A percentile compares a stretch with the other conserved stretches of the same genome.
phyloP scores from a whole-genome alignment of 176 grass and related monocot genomes.

The Aegilops umbellulata region DNA sequence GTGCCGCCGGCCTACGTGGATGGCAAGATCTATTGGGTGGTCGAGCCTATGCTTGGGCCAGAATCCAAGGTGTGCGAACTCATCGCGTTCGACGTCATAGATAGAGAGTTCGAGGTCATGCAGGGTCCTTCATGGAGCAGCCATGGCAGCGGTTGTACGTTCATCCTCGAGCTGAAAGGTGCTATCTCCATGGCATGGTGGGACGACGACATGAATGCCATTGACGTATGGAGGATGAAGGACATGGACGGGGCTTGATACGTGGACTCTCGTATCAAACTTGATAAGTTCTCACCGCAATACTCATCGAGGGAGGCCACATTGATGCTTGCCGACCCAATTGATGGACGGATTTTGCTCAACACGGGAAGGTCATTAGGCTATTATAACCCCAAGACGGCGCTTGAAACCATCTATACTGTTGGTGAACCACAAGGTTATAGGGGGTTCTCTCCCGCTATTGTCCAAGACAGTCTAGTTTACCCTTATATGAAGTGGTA shows the following conservation, averaged over 20 bases:
- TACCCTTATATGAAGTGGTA: neutral
- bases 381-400: neutral
- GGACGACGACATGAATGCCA: neutral
- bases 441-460: neutral
- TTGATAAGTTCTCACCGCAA: neutral
- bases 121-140: neutral
- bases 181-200: neutral
- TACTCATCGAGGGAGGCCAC: neutral
- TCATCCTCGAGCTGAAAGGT: neutral
- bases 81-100: neutral
- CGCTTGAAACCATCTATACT: neutral
- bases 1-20: neutral
- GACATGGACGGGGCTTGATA: neutral
- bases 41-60: neutral
- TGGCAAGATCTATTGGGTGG: constrained; percentile 18
- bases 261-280: neutral
- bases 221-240: neutral
- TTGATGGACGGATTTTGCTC: neutral
- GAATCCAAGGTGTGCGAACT: neutral
- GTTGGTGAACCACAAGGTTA: neutral
- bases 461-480: constrained; percentile 2
- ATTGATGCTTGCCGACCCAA: neutral
- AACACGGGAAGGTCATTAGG: neutral
- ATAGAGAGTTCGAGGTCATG: neutral
- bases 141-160: too few species aligned